Conservation (phyloP, 371 early-diverging fungal species). For the Gilbertella persicaria region DNA sequence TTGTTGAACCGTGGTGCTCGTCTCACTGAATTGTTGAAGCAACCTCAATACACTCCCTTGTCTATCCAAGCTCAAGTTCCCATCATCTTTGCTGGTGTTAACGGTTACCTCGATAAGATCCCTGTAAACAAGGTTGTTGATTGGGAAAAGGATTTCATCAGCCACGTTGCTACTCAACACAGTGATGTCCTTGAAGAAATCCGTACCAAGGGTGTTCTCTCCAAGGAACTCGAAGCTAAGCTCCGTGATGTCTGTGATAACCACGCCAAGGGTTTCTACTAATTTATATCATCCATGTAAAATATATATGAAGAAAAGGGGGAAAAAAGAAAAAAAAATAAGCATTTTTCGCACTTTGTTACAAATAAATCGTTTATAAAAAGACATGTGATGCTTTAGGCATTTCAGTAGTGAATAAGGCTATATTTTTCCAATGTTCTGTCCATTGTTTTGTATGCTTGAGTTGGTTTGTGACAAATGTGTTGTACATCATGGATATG, state of each 20-base stretch:
- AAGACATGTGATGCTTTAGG: slow-evolving; percentile 23
- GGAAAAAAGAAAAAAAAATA: slow-evolving; percentile 1
- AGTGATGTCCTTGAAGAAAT: slow-evolving; percentile 82
- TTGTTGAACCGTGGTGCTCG: slow-evolving; percentile 97
- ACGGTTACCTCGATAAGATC: slow-evolving; percentile 97
- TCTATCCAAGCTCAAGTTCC: slow-evolving; percentile 93
- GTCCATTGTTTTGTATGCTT: slow-evolving; percentile 50
- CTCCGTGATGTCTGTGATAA: slow-evolving; percentile 75
- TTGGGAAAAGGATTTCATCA: slow-evolving; percentile 88
- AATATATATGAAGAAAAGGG: slow-evolving; percentile 1
- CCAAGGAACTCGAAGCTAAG: slow-evolving; percentile 74
- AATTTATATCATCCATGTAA: slow-evolving; percentile 14
- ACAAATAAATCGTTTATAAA: slow-evolving; percentile 10
- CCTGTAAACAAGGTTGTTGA: slow-evolving; percentile 86
- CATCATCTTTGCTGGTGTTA: slow-evolving; percentile 93
- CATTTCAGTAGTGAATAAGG: slow-evolving; percentile 20
- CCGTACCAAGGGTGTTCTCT: slow-evolving; percentile 70
- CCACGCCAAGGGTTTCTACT: slow-evolving; percentile 82
- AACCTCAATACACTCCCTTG: slow-evolving; percentile 92
- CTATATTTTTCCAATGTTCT: slow-evolving; percentile 64
- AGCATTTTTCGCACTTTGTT: slow-evolving; percentile 16
- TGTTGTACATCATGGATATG: slow-evolving; percentile 63
- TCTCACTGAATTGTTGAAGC: slow-evolving; percentile 94
- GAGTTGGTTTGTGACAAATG: slow-evolving; percentile 60
- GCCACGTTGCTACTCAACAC: slow-evolving; percentile 84